A percentile compares a stretch with the other conserved stretches of the same genome.
Conservation (phyloP, 306 rosid genomes). For the Erythrophleum fordii region DNA sequence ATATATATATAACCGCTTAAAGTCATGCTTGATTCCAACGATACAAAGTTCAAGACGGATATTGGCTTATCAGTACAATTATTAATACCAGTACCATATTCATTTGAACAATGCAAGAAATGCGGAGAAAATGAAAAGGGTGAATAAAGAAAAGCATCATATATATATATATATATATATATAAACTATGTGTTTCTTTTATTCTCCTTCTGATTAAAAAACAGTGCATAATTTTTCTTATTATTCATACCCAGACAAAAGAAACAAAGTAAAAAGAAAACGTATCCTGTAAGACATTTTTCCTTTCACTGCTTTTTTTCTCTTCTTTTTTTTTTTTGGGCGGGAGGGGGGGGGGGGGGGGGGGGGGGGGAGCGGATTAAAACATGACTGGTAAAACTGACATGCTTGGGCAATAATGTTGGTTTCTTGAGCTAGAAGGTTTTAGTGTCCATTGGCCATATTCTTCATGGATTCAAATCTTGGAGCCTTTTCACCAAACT, state of each 20-base stretch:
- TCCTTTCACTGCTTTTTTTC: neutral
- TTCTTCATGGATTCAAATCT: slow-evolving; percentile 71
- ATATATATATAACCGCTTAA: no score
- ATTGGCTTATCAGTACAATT: no score
- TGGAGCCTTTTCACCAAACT: slow-evolving; percentile 72
- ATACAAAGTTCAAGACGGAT: no score
- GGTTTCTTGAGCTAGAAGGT: neutral
- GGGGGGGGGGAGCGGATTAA: neutral
- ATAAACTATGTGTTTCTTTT: neutral
- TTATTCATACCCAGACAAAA: slow-evolving; percentile 17
- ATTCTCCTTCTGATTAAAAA: slow-evolving; percentile 11
- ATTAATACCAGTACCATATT: no score
- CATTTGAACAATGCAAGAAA: no score
- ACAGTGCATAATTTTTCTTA: slow-evolving; percentile 16
- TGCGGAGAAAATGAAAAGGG: neutral
- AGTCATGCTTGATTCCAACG: no score
- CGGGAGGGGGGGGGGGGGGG: no score
- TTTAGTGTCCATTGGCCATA: slow-evolving; percentile 42
- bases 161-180: no score
- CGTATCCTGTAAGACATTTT: neutral
- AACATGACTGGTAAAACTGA: neutral
- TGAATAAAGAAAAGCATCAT: no score
- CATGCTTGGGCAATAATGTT: no score
- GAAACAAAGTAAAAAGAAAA: neutral
- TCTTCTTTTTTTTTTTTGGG: no score